Base-by-base conservation (phyloP, 805 yeast genomes). In the Millerozyma acaciae region DNA sequence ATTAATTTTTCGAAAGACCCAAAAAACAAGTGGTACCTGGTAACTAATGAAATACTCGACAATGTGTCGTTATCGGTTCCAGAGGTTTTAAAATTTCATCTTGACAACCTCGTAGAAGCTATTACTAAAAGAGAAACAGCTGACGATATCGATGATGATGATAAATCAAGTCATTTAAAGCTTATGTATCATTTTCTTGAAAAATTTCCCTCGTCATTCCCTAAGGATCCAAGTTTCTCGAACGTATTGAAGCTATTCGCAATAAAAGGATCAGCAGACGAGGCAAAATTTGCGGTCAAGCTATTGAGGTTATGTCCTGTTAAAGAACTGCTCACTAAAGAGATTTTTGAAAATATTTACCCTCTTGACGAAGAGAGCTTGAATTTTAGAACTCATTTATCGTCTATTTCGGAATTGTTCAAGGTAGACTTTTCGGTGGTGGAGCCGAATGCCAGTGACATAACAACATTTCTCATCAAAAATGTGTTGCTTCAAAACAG, bases 271-370 rank as follows among this genome's bases (percentile, higher is more conserved):
- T 55, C 73, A 2, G 76, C 84, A 1, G 26, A 47, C 7, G 86
- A 80, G 45, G 80, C 90, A 0, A 76, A 69, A 46, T 84, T 79
- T 50, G 71, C 89, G 0, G 60, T 76, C 6, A 78, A 76, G 48
- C 57, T 84, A 5, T 40, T 84, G 6, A 68, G 76, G 2, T 60
- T 75, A n/a, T 55, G 70, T 3, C 53, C 65, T 3, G 58, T 58
- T 31, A 68, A 68, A 16, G 75, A 71, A 13, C 50, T 57, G 2
- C 54, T 62, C 8, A 50, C 68, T 4, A 51, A 62, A 1, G 55
- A 61, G 12, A 55, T 78, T 5, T 57, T 70, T 21, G 54, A 56
- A 3, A 32, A 50, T 0, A 58, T 75, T 6, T 70, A 76, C 45
- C 90, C 88, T 0, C 53, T 81, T 12, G 56, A 72, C 36, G 31